Evolutionary conservation across 345 rosid genomes (phyloP).

Genomic region (Durio zibethinus): DNA sequence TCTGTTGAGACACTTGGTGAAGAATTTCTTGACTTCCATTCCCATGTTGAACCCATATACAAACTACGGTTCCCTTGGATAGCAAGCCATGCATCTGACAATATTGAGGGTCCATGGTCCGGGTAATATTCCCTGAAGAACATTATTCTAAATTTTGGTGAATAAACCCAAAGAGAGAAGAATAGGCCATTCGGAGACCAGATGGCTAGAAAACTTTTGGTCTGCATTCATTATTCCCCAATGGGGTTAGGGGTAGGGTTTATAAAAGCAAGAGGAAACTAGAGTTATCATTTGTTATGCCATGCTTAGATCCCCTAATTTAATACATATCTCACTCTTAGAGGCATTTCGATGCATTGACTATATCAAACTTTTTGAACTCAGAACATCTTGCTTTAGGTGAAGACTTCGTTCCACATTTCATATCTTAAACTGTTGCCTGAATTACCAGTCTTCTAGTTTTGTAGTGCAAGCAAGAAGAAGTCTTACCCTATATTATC

Average conservation of each 20-base stretch:
- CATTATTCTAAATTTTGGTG: background rate
- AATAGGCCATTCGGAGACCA: too few relatives aligned
- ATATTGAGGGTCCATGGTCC: constrained; percentile 60
- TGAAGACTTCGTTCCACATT: background rate
- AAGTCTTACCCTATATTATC: constrained; percentile 39
- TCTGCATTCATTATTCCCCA: background rate
- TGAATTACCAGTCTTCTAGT: background rate
- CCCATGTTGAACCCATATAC: constrained; percentile 85
- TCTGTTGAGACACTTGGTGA: constrained; percentile 56
- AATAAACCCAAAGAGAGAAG: background rate
- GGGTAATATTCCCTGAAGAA: constrained; percentile 62
- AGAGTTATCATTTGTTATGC: background rate
- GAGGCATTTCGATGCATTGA: background rate
- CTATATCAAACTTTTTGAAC: background rate
- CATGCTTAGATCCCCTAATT: background rate
- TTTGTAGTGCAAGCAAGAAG: background rate
- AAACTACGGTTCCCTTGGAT: constrained; percentile 59
- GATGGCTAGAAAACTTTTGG: background rate
- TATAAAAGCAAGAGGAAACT: background rate
- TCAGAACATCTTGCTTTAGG: background rate
- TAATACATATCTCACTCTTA: background rate
- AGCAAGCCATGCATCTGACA: constrained; percentile 89
- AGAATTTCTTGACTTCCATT: constrained; percentile 76
- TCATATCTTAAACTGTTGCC: background rate
- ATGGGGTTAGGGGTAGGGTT: background rate